These are phyloP conservation scores for Leccinum variicolor DNA, from an alignment of 768 basidiomycete species.

Conservation along the genomic window DNA sequence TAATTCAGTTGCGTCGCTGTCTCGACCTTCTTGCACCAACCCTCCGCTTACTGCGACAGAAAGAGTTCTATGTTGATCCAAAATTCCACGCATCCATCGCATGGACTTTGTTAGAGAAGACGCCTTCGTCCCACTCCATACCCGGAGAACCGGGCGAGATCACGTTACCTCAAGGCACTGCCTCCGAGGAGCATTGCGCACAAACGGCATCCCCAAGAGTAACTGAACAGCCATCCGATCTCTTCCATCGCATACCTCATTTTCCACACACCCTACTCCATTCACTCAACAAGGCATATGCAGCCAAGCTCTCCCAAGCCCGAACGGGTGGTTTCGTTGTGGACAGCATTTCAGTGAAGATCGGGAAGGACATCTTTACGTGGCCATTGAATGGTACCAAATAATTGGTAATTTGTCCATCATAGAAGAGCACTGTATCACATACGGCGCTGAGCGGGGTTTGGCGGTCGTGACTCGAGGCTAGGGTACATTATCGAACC, in stretches of 20 bases:
- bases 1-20: constrained; percentile 53
- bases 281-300: constrained; percentile 48
- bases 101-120: constrained; percentile 67
- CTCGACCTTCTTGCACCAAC: constrained; percentile 55
- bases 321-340: constrained; percentile 50
- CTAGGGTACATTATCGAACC: constrained; percentile 3
- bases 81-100: constrained; percentile 88
- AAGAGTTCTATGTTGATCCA: constrained; percentile 75
- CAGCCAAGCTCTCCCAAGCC: constrained; percentile 37
- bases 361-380: constrained; percentile 60
- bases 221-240: constrained; percentile 8
- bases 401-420: constrained; percentile 10
- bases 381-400: constrained; percentile 38
- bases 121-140: neutral
- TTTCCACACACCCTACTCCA: constrained; percentile 50
- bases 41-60: constrained; percentile 62
- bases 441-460: constrained; percentile 5
- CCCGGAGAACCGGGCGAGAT: constrained; percentile 2
- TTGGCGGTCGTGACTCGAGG: neutral
- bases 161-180: neutral
- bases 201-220: neutral
- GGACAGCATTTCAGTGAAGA: constrained; percentile 56
- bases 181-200: constrained; percentile 5
- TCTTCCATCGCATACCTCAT: constrained; percentile 47
- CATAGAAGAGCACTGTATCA: constrained; percentile 3